A percentile compares a stretch with the other conserved stretches of the same genome.
These are phyloP conservation scores for Pseudonitzschia pungens DNA, from an alignment of 108 stramenopile species.

Conservation along the genomic window DNA sequence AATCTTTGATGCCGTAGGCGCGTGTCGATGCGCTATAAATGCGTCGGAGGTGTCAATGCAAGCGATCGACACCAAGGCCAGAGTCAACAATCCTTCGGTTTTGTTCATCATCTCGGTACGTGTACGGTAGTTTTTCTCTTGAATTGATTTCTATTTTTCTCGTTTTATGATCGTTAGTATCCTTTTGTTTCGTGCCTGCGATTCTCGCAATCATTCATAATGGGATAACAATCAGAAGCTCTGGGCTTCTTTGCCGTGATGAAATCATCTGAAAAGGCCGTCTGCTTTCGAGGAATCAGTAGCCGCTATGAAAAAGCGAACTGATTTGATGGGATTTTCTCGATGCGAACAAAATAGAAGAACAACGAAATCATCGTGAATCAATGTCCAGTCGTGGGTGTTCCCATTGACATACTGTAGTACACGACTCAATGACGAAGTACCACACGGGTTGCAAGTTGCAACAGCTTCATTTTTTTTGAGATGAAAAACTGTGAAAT, in stretches of 20 bases:
- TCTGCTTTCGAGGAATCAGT: neutral
- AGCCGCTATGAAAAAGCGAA: neutral
- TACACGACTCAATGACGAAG: neutral
- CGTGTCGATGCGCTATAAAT: neutral
- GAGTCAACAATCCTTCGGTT: neutral
- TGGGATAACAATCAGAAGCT: neutral
- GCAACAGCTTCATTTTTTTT: too few species aligned
- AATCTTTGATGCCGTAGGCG: neutral
- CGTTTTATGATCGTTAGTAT: neutral
- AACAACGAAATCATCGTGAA: neutral
- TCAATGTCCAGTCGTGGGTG: neutral
- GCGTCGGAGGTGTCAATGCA: neutral
- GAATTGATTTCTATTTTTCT: neutral
- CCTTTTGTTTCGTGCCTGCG: too few species aligned
- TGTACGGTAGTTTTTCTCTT: neutral
- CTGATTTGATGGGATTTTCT: neutral
- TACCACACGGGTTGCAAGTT: too few species aligned
- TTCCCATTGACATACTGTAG: neutral
- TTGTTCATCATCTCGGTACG: conserved; percentile 4
- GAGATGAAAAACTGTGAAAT: too few species aligned
- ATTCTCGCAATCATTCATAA: too few species aligned
- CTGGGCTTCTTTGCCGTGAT: neutral
- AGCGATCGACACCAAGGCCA: conserved; percentile 1
- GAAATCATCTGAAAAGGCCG: neutral
- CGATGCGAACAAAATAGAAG: neutral